These are phyloP conservation scores for Pythium brachiatum DNA, from an alignment of 352 stramenopile species.

Conservation along the genomic window DNA sequence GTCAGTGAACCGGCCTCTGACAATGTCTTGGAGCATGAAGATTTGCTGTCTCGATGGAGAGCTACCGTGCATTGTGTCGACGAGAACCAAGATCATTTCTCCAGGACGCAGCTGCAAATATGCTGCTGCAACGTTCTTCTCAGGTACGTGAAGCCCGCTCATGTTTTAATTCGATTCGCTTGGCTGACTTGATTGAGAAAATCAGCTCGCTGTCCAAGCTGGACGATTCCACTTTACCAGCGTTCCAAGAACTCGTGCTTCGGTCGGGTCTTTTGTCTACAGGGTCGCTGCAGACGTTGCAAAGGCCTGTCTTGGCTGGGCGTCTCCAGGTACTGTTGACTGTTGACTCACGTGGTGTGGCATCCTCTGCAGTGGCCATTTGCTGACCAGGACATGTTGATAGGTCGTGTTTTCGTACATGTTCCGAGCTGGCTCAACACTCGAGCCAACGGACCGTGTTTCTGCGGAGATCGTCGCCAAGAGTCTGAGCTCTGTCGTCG, in stretches of 20 bases:
- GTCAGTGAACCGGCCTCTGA: not conserved
- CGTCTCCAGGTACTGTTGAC: constrained; percentile 18
- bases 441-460: constrained; percentile 5
- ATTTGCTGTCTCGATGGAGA: constrained; percentile 41
- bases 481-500: not conserved
- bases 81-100: not conserved
- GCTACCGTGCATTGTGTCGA: not conserved
- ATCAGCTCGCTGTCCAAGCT: constrained; percentile 11
- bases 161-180: too few species aligned
- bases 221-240: not conserved
- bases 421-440: constrained; percentile 31
- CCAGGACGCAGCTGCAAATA: constrained; percentile 40
- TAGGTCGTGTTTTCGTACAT: constrained; percentile 50
- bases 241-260: constrained; percentile 8
- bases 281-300: not conserved
- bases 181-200: not conserved
- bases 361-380: too few species aligned
- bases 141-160: constrained; percentile 32
- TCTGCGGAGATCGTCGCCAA: not conserved
- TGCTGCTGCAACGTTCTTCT: constrained; percentile 67
- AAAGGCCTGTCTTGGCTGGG: constrained; percentile 7
- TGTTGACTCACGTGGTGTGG: too few species aligned
- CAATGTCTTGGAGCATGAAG: not conserved
- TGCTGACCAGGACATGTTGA: too few species aligned
- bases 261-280: not conserved